These are phyloP conservation scores for Ricinus communis DNA, from an alignment of 345 rosid genomes.

Conservation along the genomic window DNA sequence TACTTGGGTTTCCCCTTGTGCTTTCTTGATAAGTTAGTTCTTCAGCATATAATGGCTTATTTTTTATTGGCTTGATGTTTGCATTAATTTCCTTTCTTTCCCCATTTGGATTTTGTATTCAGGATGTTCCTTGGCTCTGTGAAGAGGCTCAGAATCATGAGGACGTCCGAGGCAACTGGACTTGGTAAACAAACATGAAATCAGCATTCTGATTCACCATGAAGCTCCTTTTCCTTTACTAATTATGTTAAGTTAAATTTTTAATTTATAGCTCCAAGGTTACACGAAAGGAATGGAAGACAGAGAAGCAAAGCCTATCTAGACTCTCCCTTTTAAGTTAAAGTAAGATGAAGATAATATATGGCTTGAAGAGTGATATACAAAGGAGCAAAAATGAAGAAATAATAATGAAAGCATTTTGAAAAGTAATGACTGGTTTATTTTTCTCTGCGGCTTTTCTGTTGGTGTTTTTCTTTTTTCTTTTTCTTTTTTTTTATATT, in stretches of 20 bases:
- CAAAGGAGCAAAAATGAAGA: constrained; percentile 22
- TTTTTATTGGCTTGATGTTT: background rate
- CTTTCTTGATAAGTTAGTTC: background rate
- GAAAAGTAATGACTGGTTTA: constrained; percentile 23
- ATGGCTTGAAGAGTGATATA: constrained; percentile 24
- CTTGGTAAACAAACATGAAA: constrained; percentile 40
- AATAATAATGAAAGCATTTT: constrained; percentile 23
- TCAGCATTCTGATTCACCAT: constrained; percentile 10
- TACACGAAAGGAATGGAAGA: constrained; percentile 29
- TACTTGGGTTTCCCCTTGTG: background rate
- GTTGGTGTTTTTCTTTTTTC: constrained; percentile 23
- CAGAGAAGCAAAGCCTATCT: constrained; percentile 32
- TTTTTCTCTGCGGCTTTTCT: constrained; percentile 20
- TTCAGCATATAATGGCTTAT: background rate
- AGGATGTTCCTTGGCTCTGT: constrained; percentile 83
- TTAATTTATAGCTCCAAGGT: constrained; percentile 38
- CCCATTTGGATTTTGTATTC: constrained; percentile 20
- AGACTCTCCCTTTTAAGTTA: constrained; percentile 10
- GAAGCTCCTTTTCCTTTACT: constrained; percentile 8
- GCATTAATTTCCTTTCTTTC: background rate
- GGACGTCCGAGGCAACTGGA: constrained; percentile 78
- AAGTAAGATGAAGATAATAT: constrained; percentile 14
- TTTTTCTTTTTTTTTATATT: too few relatives aligned
- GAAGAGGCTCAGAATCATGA: constrained; percentile 87
- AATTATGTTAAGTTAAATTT: constrained; percentile 18